A percentile compares a stretch with the other conserved stretches of the same genome.
phyloP scores from a whole-genome alignment of 352 stramenopile genomes.

The Synura sp. region DNA sequence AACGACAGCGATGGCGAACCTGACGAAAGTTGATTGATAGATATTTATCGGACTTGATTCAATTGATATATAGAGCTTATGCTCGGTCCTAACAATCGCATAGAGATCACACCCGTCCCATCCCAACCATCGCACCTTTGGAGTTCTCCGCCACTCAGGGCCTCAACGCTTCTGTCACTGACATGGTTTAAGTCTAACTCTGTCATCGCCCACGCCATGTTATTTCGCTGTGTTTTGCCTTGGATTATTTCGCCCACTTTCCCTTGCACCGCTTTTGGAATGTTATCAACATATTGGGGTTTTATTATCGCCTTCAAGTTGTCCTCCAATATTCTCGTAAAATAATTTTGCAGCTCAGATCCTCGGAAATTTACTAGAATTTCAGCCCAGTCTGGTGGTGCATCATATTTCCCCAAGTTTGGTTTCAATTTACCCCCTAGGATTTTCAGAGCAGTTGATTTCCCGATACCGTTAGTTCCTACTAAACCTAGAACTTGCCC shows the following conservation, averaged over 20 bases:
- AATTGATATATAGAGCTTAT: neutral
- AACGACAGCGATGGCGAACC: slow-evolving; percentile 94
- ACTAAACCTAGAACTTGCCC: slow-evolving; percentile 97
- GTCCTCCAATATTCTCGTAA: slow-evolving; percentile 97
- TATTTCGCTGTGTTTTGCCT: slow-evolving; percentile 73
- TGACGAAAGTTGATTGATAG: neutral
- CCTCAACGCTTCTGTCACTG: slow-evolving; percentile 86
- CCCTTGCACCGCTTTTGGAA: slow-evolving; percentile 91
- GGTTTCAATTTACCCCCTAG: slow-evolving; percentile 98
- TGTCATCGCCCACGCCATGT: slow-evolving; percentile 44
- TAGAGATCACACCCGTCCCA: too few relatives aligned
- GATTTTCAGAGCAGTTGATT: slow-evolving; percentile 99
- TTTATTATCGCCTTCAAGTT: slow-evolving; percentile 99
- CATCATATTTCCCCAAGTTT: slow-evolving; percentile 94
- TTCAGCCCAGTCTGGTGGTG: slow-evolving; percentile 96
- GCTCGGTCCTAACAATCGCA: neutral
- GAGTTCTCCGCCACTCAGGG: slow-evolving; percentile 95
- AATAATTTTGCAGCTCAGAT: slow-evolving; percentile 98
- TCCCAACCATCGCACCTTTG: too few relatives aligned
- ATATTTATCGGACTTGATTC: neutral
- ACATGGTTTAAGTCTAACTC: slow-evolving; percentile 89
- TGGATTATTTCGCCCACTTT: slow-evolving; percentile 87
- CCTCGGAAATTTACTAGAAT: slow-evolving; percentile 97
- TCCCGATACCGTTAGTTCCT: slow-evolving; percentile 99
- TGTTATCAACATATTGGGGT: slow-evolving; percentile 99